Evolutionary conservation across 148 eudicot genomes (phyloP).

Genomic region (Vaccinium macrocarpon): DNA sequence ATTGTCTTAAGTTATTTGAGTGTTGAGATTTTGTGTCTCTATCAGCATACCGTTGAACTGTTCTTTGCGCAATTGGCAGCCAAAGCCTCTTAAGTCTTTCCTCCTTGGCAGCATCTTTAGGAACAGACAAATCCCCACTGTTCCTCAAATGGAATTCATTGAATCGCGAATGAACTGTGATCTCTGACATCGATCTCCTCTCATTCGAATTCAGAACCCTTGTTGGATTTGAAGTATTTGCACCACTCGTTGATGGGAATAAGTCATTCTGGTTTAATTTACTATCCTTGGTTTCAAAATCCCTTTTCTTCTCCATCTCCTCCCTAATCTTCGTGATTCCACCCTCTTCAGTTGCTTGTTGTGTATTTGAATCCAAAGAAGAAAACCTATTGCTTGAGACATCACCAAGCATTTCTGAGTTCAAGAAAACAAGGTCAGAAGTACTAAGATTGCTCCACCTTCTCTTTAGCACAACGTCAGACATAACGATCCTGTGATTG

Average conservation of each 20-base stretch:
- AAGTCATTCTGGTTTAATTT: constrained; percentile 25
- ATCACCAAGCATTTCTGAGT: constrained; percentile 59
- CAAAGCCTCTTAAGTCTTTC: constrained; percentile 60
- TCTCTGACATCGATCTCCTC: constrained; percentile 79
- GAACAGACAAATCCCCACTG: constrained; percentile 10
- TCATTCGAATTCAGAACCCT: constrained; percentile 25
- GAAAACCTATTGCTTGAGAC: constrained; percentile 46
- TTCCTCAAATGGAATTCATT: constrained; percentile 26
- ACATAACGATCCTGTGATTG: constrained; percentile 63
- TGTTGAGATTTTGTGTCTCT: constrained; percentile 37
- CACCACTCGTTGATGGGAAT: constrained; percentile 7
- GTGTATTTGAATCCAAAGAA: constrained; percentile 12
- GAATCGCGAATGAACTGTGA: constrained; percentile 51
- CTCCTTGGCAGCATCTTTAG: constrained; percentile 30
- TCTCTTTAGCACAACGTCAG: constrained; percentile 57
- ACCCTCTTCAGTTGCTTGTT: constrained; percentile 12
- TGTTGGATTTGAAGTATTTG: neutral
- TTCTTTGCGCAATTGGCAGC: constrained; percentile 77
- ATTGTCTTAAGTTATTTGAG: constrained; percentile 21
- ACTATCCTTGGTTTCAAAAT: constrained; percentile 37
- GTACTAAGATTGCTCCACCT: constrained; percentile 47
- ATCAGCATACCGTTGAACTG: constrained; percentile 76
- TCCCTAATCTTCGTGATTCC: constrained; percentile 29
- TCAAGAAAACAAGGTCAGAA: constrained; percentile 30
- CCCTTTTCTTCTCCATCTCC: constrained; percentile 24